A percentile compares a stretch with the other conserved stretches of the same genome.
Conservation (phyloP, 2,329 filamentous ascomycete genomes). For the Sphaerulina vaccinii region DNA sequence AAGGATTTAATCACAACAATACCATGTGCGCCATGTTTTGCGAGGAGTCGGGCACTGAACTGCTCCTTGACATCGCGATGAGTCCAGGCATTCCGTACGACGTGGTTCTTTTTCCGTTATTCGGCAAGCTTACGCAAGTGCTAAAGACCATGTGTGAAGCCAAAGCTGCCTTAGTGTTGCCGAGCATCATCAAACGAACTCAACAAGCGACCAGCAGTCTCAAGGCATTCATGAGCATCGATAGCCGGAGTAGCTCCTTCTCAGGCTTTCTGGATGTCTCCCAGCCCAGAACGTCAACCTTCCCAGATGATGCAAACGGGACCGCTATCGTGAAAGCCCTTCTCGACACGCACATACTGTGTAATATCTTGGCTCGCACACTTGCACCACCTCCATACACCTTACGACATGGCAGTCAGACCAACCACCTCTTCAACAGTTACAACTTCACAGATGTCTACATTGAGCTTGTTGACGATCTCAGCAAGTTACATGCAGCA, state of each 20-base stretch:
- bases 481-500: conserved; percentile 75
- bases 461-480: conserved; percentile 65
- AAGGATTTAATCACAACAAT: conserved; percentile 72
- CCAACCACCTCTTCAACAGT: conserved; percentile 67
- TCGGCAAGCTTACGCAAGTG: conserved; percentile 69
- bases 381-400: conserved; percentile 32
- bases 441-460: conserved; percentile 87
- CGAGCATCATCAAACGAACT: conserved; percentile 73
- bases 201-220: conserved; percentile 68
- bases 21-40: conserved; percentile 72
- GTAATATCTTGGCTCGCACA: conserved; percentile 62
- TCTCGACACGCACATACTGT: conserved; percentile 71
- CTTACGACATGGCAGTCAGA: conserved; percentile 48
- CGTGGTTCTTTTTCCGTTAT: conserved; percentile 65
- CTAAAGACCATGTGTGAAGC: conserved; percentile 76
- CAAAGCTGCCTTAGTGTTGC: conserved; percentile 76
- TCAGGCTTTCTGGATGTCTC: conserved; percentile 22
- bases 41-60: conserved; percentile 75
- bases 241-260: conserved; percentile 24
- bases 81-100: conserved; percentile 76
- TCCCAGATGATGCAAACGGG: conserved; percentile 52
- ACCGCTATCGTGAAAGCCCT: conserved; percentile 77
- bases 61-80: conserved; percentile 78
- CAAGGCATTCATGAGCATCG: conserved; percentile 58
- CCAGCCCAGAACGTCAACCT: conserved; percentile 33